phyloP scores from a whole-genome alignment of 2,329 filamentous ascomycete species.

The Verticillium longisporum region DNA sequence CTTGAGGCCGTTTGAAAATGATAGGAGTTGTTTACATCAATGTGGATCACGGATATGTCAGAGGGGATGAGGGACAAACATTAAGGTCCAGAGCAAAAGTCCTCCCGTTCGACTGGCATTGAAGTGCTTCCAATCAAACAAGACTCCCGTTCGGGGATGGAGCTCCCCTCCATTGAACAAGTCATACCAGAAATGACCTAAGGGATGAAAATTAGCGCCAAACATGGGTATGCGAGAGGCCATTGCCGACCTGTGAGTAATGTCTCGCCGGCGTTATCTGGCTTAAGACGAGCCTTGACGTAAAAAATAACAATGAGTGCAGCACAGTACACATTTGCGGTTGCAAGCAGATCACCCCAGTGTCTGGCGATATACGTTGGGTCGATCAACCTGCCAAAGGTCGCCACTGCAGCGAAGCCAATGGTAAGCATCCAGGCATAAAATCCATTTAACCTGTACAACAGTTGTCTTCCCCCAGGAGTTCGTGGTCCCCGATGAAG shows the following conservation, averaged over 20 bases:
- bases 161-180: constrained; percentile 5
- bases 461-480: not conserved
- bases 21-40: not conserved
- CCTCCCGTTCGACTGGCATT: not conserved
- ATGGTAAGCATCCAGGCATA: not conserved
- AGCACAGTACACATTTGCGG: not conserved
- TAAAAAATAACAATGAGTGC: not conserved
- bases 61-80: not conserved
- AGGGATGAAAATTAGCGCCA: not conserved
- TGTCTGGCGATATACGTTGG: not conserved
- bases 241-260: not conserved
- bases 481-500: not conserved
- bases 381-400: not conserved
- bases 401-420: not conserved
- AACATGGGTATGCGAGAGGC: not conserved
- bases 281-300: not conserved
- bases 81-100: not conserved
- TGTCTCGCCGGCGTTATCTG: not conserved
- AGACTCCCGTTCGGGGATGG: not conserved
- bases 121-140: constrained; percentile 7
- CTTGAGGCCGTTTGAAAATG: too few relatives aligned
- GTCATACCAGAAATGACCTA: constrained; percentile 1
- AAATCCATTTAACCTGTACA: not conserved
- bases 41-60: too few relatives aligned
- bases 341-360: not conserved